Percentiles rank a stretch among this genome's conserved stretches.
Conservation (phyloP, 169 alveolate genomes). For the Cryptosporidium xiaoi region DNA sequence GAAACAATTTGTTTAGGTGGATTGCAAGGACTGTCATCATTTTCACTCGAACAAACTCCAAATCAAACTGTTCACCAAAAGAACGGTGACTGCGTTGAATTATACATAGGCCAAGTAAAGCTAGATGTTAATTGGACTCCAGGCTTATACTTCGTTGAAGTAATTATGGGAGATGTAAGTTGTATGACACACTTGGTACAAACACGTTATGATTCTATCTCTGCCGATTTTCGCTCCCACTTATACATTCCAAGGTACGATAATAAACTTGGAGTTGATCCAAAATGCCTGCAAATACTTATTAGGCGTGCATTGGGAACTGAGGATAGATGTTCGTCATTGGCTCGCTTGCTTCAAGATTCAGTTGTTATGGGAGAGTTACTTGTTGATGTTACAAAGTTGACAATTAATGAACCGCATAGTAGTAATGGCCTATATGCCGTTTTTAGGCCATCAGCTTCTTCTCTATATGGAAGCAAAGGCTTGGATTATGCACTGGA, state of each 20-base stretch:
- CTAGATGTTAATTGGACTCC: slow-evolving; percentile 73
- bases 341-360: slow-evolving; percentile 66
- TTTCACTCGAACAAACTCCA: slow-evolving; percentile 20
- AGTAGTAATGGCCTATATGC: slow-evolving; percentile 74
- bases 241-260: slow-evolving; percentile 71
- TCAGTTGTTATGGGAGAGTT: slow-evolving; percentile 73
- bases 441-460: slow-evolving; percentile 66
- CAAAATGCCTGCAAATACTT: slow-evolving; percentile 71
- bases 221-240: slow-evolving; percentile 74
- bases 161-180: slow-evolving; percentile 73
- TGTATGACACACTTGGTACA: slow-evolving; percentile 73
- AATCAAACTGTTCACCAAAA: slow-evolving; percentile 18
- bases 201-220: slow-evolving; percentile 56
- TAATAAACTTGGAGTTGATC: slow-evolving; percentile 64
- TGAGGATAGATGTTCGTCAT: slow-evolving; percentile 69
- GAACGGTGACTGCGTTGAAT: slow-evolving; percentile 66
- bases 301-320: slow-evolving; percentile 74
- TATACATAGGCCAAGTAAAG: slow-evolving; percentile 65
- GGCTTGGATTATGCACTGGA: slow-evolving; percentile 68
- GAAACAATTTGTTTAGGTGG: slow-evolving; percentile 75
- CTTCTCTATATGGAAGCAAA: slow-evolving; percentile 68
- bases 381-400: slow-evolving; percentile 59
- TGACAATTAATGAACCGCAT: slow-evolving; percentile 62
- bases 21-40: slow-evolving; percentile 66
- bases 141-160: slow-evolving; percentile 66